phyloP scores from a whole-genome alignment of 176 grass and related monocot genomes.

The Avena insularis region DNA sequence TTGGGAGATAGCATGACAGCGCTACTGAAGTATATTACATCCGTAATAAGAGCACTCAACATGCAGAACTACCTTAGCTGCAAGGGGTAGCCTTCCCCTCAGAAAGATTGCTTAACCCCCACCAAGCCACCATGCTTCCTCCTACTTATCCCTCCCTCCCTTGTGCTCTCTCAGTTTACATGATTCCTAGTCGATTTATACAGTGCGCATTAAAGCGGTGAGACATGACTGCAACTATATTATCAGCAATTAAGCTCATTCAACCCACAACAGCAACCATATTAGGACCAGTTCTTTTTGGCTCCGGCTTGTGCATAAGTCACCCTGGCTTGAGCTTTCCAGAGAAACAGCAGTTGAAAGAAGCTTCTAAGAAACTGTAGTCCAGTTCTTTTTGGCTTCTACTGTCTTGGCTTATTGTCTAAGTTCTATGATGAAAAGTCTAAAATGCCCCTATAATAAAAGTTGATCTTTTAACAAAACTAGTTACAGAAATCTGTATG shows the following conservation, averaged over 20 bases:
- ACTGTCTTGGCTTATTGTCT: too few relatives aligned
- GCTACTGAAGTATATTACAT: neutral
- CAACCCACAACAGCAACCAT: neutral
- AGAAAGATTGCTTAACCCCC: neutral
- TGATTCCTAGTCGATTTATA: neutral
- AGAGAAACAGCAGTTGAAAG: too few relatives aligned
- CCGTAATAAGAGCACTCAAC: neutral
- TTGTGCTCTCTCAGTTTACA: neutral
- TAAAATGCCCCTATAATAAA: too few relatives aligned
- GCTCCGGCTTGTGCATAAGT: too few relatives aligned
- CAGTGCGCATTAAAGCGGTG: neutral
- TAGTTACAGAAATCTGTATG: too few relatives aligned
- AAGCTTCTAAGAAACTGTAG: too few relatives aligned
- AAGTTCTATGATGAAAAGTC: too few relatives aligned
- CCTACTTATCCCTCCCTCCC: neutral
- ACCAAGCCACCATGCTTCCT: neutral
- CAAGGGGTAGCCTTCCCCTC: neutral
- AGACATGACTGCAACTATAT: neutral
- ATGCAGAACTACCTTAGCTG: neutral
- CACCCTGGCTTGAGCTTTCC: too few relatives aligned
- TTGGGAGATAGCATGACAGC: neutral
- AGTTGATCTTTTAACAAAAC: too few relatives aligned
- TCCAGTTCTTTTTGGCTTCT: too few relatives aligned
- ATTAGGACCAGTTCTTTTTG: too few relatives aligned
- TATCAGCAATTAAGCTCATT: constrained; percentile 3